Conservation (phyloP, 2,329 filamentous ascomycete genomes). For the Aspergillus udagawae region DNA sequence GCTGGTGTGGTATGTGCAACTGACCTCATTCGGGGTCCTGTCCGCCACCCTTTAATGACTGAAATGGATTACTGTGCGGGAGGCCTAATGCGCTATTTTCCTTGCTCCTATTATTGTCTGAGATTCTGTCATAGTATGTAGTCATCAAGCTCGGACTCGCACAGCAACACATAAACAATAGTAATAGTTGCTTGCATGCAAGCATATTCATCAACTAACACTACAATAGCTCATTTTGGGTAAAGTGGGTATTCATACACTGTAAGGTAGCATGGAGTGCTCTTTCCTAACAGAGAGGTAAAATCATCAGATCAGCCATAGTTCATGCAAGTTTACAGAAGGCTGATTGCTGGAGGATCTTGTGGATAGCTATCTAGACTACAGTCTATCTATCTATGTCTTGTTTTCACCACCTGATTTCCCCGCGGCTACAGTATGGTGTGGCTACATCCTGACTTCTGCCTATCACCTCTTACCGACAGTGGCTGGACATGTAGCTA, state of each 20-base stretch:
- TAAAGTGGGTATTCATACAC: not conserved
- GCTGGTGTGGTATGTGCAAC: not conserved
- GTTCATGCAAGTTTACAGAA: not conserved
- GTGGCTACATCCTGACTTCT: not conserved
- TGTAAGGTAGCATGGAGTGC: not conserved
- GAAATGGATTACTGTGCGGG: not conserved
- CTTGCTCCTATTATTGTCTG: not conserved
- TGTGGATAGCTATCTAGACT: not conserved
- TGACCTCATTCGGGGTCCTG: not conserved
- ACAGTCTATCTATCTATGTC: not conserved
- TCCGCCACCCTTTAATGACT: not conserved
- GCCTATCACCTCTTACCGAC: constrained; percentile 7
- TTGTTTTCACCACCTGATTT: not conserved
- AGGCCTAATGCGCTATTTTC: not conserved
- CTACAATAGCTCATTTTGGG: not conserved
- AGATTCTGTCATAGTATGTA: not conserved
- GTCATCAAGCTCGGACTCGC: not conserved
- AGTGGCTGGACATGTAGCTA: constrained; percentile 14
- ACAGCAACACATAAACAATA: not conserved
- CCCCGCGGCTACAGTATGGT: not conserved
- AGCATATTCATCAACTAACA: not conserved
- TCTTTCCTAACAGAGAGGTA: not conserved
- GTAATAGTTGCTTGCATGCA: not conserved
- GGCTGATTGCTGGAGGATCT: not conserved
- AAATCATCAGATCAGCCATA: not conserved